Percentiles rank a stretch among this genome's conserved stretches.
Evolutionary conservation across 805 yeast species (phyloP).

Genomic region (Kazachstania africana): DNA sequence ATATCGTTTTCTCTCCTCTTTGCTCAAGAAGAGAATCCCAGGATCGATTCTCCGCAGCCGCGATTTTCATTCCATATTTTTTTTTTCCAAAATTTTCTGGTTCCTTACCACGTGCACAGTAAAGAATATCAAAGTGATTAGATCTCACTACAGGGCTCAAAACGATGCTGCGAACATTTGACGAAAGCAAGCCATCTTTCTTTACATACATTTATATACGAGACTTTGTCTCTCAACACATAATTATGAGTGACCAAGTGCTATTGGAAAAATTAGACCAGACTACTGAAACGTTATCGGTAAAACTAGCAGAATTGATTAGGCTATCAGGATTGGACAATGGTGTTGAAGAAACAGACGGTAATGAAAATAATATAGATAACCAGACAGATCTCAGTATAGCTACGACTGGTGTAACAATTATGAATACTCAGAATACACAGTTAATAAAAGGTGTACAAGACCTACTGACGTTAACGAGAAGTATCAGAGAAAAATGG

Average conservation of each 20-base stretch:
- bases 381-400: slow-evolving; percentile 12
- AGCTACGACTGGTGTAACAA: slow-evolving; percentile 20
- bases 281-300: slow-evolving; percentile 19
- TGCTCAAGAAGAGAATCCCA: no score
- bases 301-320: slow-evolving; percentile 20
- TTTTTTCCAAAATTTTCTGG: no score
- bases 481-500: slow-evolving; percentile 26
- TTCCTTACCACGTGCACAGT: no score
- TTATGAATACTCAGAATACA: slow-evolving; percentile 22
- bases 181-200: no score
- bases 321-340: slow-evolving; percentile 14
- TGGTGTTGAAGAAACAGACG: not conserved
- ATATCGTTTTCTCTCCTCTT: no score
- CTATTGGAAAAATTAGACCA: slow-evolving; percentile 22
- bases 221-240: no score
- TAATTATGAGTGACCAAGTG: slow-evolving; percentile 26
- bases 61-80: no score
- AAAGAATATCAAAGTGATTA: no score
- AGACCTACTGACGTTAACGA: slow-evolving; percentile 23
- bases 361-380: not conserved
- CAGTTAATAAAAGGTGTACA: slow-evolving; percentile 25
- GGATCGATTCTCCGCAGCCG: no score
- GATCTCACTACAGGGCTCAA: no score
- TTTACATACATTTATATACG: no score
- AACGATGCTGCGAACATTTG: no score